A percentile compares a stretch with the other conserved stretches of the same genome.
Evolutionary conservation across 2,329 filamentous ascomycete genomes (phyloP).

Genomic region (Aspergillus sp.): DNA sequence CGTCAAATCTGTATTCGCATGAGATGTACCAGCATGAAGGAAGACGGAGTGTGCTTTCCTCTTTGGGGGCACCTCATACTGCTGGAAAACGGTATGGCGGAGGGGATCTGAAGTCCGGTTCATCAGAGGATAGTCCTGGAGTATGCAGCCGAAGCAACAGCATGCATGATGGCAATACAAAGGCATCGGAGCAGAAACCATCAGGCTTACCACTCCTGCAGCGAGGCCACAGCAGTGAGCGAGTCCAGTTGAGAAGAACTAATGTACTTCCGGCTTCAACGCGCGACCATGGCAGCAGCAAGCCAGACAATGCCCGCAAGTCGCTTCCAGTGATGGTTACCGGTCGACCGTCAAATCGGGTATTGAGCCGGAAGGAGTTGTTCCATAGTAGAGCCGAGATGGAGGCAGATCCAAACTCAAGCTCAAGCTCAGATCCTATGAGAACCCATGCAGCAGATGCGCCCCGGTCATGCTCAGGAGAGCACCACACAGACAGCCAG

Average conservation of each 20-base stretch:
- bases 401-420: not conserved
- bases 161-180: not conserved
- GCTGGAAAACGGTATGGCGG: not conserved
- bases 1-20: slow-evolving; percentile 16
- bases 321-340: not conserved
- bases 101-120: too few species aligned
- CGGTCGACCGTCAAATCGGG: not conserved
- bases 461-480: not conserved
- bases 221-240: not conserved
- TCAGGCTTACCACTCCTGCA: not conserved
- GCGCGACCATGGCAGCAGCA: not conserved
- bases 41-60: slow-evolving; percentile 17
- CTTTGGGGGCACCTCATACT: slow-evolving; percentile 7
- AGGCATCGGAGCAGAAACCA: not conserved
- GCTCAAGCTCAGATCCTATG: not conserved
- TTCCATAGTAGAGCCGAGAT: not conserved
- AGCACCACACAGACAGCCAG: not conserved
- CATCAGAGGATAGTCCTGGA: not conserved
- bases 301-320: not conserved
- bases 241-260: not conserved
- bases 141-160: not conserved
- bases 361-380: not conserved
- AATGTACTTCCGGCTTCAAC: not conserved
- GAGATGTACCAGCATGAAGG: slow-evolving; percentile 17
- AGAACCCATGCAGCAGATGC: not conserved